Evolutionary conservation across 1,284 basidiomycete genomes (phyloP).

Genomic region (Austroboletus novae-zelandiae): DNA sequence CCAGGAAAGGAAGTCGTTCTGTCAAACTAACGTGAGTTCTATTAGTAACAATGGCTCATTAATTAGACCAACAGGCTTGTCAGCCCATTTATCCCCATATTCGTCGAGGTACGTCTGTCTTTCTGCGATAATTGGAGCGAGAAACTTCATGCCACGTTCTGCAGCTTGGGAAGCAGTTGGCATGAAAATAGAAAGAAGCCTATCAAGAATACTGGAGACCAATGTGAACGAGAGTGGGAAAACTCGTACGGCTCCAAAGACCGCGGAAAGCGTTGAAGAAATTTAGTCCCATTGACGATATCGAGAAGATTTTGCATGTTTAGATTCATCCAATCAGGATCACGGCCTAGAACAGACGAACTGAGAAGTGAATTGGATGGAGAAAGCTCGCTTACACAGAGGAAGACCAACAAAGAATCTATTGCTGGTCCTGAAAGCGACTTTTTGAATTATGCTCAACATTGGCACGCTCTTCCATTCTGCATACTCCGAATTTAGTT

Average conservation of each 20-base stretch:
- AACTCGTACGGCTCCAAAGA: constrained; percentile 38
- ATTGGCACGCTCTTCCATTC: constrained; percentile 32
- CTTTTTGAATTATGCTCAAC: constrained; percentile 17
- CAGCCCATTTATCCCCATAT: constrained; percentile 35
- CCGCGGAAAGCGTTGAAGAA: constrained; percentile 36
- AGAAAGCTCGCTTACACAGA: constrained; percentile 29
- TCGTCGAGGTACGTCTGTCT: constrained; percentile 31
- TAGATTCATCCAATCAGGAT: constrained; percentile 37
- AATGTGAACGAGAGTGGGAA: not conserved
- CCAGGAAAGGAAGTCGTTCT: constrained; percentile 46
- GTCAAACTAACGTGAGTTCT: not conserved
- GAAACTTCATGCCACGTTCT: constrained; percentile 20
- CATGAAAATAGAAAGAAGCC: constrained; percentile 11
- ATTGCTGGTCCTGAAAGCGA: constrained; percentile 36
- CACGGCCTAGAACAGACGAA: constrained; percentile 33
- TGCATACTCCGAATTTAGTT: constrained; percentile 6
- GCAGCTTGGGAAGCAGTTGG: constrained; percentile 17
- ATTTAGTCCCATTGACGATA: constrained; percentile 26
- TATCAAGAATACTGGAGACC: not conserved
- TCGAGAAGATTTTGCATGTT: constrained; percentile 34
- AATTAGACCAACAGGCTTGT: constrained; percentile 35
- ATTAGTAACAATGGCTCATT: too few relatives aligned
- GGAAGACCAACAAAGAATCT: constrained; percentile 41
- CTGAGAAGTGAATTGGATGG: not conserved
- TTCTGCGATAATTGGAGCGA: constrained; percentile 39